Conservation (phyloP, 352 stramenopile species). For the Pythium coloratum region DNA sequence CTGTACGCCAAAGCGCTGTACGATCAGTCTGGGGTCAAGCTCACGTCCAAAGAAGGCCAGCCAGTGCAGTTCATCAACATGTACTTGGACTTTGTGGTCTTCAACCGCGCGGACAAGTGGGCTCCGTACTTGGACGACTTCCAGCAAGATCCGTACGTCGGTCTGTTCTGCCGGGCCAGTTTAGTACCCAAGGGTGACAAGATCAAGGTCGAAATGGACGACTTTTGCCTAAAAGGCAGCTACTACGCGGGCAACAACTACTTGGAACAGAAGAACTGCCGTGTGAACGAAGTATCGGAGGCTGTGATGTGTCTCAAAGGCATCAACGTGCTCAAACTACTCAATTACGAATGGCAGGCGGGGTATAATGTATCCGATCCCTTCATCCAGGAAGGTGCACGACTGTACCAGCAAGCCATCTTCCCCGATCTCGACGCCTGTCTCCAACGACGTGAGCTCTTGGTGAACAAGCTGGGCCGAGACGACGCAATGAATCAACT, state of each 20-base stretch:
- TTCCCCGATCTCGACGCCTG: conserved; percentile 19
- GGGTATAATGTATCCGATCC: conserved; percentile 11
- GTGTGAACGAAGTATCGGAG: conserved; percentile 24
- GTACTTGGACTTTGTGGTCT: conserved; percentile 27
- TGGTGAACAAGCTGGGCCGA: conserved; percentile 9
- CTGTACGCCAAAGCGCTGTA: conserved; percentile 21
- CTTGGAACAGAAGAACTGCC: conserved; percentile 11
- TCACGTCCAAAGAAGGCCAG: conserved; percentile 2
- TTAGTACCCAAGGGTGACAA: too few relatives aligned
- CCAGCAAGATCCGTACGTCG: too few relatives aligned
- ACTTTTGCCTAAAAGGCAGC: too few relatives aligned
- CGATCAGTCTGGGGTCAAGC: conserved; percentile 17
- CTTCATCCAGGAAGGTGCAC: conserved; percentile 12
- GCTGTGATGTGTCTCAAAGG: conserved; percentile 29
- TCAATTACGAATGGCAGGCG: conserved; percentile 31
- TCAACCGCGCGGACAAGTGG: conserved; percentile 11
- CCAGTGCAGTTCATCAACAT: conserved; percentile 30
- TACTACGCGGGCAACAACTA: conserved; percentile 15
- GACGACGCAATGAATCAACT: conserved; percentile 18
- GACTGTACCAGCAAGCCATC: conserved; percentile 9
- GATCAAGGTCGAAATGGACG: too few relatives aligned
- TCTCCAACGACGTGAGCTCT: conserved; percentile 11
- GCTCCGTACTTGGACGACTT: too few relatives aligned
- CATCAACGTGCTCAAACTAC: conserved; percentile 19
- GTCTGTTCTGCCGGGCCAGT: too few relatives aligned